phyloP scores from a whole-genome alignment of 495 filamentous ascomycete species.

The Aspergillus egyptiacus region DNA sequence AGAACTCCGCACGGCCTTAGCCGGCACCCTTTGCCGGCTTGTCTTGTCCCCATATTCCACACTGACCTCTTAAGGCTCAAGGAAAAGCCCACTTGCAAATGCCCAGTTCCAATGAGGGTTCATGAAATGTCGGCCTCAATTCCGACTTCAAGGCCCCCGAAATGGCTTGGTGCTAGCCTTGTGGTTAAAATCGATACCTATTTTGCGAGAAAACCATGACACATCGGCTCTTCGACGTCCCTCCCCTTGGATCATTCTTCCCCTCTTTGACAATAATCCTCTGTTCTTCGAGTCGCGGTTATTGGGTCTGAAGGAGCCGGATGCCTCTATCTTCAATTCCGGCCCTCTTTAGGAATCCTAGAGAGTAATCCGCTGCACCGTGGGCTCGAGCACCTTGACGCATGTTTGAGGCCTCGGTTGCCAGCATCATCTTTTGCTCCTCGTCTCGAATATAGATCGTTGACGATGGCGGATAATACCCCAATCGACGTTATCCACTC shows the following conservation, averaged over 20 bases:
- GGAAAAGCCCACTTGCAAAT: not conserved
- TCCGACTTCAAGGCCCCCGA: constrained; percentile 8
- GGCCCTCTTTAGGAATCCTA: not conserved
- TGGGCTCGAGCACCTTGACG: not conserved
- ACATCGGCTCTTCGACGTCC: constrained; percentile 9
- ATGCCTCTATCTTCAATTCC: not conserved
- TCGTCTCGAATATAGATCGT: not conserved
- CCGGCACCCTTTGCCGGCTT: not conserved
- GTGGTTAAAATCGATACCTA: constrained; percentile 1
- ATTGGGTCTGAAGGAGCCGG: not conserved
- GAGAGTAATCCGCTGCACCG: not conserved
- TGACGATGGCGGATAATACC: constrained; percentile 31
- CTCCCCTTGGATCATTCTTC: not conserved
- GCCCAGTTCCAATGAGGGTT: constrained; percentile 1
- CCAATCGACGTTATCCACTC: constrained; percentile 35
- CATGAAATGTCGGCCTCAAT: not conserved
- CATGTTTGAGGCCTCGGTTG: not conserved
- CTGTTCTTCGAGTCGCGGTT: not conserved
- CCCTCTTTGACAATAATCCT: not conserved
- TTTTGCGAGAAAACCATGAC: constrained; percentile 12
- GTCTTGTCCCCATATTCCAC: not conserved
- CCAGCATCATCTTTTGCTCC: not conserved
- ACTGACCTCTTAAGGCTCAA: not conserved
- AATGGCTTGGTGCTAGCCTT: constrained; percentile 4
- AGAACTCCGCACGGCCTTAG: not conserved